A percentile compares a stretch with the other conserved stretches of the same genome.
Conservation (phyloP, 164 flowering plant species). For the Paratinospora sagittata region DNA sequence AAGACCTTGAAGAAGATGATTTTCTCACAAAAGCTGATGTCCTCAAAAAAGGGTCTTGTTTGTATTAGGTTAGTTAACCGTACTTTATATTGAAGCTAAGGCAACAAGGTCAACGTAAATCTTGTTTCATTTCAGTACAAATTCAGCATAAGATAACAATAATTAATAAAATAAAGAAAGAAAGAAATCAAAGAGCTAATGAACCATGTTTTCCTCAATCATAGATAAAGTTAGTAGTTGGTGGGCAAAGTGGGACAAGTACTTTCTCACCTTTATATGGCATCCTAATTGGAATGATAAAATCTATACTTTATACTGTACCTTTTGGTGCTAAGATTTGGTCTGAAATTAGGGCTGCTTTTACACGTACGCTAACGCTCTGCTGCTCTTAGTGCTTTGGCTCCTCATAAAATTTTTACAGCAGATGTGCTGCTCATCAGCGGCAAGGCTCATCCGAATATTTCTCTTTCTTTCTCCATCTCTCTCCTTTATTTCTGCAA, state of each 20-base stretch:
- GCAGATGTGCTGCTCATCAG: not conserved
- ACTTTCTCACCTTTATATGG: constrained; percentile 12
- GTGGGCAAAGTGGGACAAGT: constrained; percentile 15
- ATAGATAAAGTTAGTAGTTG: constrained; percentile 8
- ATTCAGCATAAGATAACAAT: not conserved
- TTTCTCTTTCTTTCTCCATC: not conserved
- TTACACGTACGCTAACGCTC: constrained; percentile 2
- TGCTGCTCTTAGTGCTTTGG: not conserved
- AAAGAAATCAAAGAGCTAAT: not conserved
- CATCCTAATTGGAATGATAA: constrained; percentile 11
- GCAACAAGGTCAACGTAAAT: not conserved
- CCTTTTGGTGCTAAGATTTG: constrained; percentile 16
- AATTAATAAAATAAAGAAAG: too few species aligned
- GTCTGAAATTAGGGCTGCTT: constrained; percentile 12
- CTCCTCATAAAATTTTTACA: constrained; percentile 1
- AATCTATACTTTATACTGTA: constrained; percentile 11
- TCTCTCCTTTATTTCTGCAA: not conserved
- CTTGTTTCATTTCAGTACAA: not conserved
- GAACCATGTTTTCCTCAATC: constrained; percentile 1
- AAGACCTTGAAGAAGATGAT: not conserved
- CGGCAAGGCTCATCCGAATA: not conserved
- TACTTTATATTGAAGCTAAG: too few species aligned
- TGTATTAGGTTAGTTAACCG: too few species aligned
- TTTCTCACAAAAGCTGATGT: not conserved
- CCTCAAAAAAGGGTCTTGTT: not conserved